Evolutionary conservation across 2,329 filamentous ascomycete species (phyloP), one percentile per base, ranked within the genome.

Genomic region (Pseudocercospora cruenta): DNA sequence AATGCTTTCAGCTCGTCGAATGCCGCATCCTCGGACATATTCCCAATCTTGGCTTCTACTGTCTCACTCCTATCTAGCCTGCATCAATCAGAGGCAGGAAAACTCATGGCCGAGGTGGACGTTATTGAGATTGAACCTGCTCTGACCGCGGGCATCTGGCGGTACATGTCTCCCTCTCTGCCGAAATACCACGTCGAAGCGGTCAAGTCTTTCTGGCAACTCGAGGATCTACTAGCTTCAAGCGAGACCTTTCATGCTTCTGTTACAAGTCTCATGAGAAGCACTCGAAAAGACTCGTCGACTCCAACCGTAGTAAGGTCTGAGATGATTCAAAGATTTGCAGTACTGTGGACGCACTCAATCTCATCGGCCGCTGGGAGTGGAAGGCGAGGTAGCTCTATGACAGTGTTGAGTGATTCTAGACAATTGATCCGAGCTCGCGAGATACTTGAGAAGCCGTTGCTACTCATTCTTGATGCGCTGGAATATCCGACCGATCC

Each of bases 121-220:
- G 75, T 90, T 58, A 90, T 84, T 63, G 84, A 81, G 63, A 80
- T 96, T 8, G 86, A 94, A 4, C 84, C 87, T 21, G 84, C 87
- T 28, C 81, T 98, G 22, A 88, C 95, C 16, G 83, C 83, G 1
- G 86, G 90, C 63, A 85, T 94, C 0, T 99, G 95, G 95, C 78
- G 82, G 4, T 93, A 92, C 73, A 80, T 99, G 45, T 91, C 93
- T 0, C 90, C 92, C n/a, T 85, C 89, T 12, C 89, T 90, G 68
- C 93, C 94, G 0, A 97, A 97, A 75, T 96, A 94, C 71, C 95
- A 98, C 75, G 94, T 99, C 33, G 96, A 99, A 80, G 90, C 93
- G 19, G 92, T 96, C 8, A 88, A 91, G 64, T 90, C 89, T 71
- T 82, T 99, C 45, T 96, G 95, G 92, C 88, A 93, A 70, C 81